A percentile compares a stretch with the other conserved stretches of the same genome.
Evolutionary conservation across 768 basidiomycete species (phyloP).

Genomic region (Suillus fuscotomentosus): DNA sequence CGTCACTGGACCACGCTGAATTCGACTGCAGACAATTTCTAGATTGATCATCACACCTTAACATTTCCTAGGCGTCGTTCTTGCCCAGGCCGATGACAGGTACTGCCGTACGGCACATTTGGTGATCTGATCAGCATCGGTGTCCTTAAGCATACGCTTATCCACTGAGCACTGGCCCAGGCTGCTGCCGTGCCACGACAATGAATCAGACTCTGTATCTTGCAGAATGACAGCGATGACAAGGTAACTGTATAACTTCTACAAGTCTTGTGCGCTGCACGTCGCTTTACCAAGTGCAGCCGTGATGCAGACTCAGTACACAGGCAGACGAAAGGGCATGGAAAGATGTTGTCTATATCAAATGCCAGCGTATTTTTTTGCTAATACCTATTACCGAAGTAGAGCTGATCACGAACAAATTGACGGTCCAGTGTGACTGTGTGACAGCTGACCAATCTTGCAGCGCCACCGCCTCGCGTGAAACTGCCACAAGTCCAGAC

Average conservation of each 20-base stretch:
- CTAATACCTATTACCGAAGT: too few relatives aligned
- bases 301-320: too few relatives aligned
- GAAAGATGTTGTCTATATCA: too few relatives aligned
- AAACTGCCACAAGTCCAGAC: too few relatives aligned
- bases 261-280: constrained; percentile 4
- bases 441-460: too few relatives aligned
- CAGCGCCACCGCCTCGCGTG: too few relatives aligned
- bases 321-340: too few relatives aligned
- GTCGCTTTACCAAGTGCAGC: too few relatives aligned
- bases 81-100: not conserved
- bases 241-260: constrained; percentile 3
- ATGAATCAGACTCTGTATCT: constrained; percentile 12
- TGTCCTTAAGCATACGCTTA: constrained; percentile 6
- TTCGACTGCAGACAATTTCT: not conserved
- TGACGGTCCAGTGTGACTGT: too few relatives aligned
- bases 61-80: not conserved
- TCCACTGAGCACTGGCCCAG: not conserved
- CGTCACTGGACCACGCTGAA: too few relatives aligned
- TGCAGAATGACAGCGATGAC: constrained; percentile 15
- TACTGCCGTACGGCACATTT: not conserved
- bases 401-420: too few relatives aligned
- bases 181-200: not conserved
- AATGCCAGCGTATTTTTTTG: too few relatives aligned
- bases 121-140: constrained; percentile 14
- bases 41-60: not conserved